A percentile compares a stretch with the other conserved stretches of the same genome.
Conservation (phyloP, 331 rosid species). For the Erythrophleum ivorense region DNA sequence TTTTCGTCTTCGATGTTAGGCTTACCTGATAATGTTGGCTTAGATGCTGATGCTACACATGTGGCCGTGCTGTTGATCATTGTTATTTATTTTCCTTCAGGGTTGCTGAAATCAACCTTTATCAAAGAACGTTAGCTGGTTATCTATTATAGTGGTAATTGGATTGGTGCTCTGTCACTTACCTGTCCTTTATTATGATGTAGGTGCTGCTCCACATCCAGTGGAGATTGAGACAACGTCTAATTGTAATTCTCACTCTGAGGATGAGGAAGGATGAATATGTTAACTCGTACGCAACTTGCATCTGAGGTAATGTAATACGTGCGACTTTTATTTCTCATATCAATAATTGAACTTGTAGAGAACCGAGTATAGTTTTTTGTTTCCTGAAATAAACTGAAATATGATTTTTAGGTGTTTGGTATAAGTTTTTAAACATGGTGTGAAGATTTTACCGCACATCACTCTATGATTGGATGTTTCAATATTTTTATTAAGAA, state of each 20-base stretch:
- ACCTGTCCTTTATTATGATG: slow-evolving; percentile 15
- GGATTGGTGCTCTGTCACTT: background rate
- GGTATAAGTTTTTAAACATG: background rate
- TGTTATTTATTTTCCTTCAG: background rate
- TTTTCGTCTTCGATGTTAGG: background rate
- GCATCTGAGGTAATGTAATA: slow-evolving; percentile 51
- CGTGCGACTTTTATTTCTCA: background rate
- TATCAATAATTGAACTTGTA: background rate
- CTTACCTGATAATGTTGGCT: background rate
- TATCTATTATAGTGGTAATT: background rate
- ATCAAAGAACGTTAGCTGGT: background rate
- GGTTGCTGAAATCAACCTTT: background rate
- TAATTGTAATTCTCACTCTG: slow-evolving; percentile 34
- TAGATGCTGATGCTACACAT: background rate
- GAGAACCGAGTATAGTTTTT: background rate
- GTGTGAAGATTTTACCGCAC: background rate
- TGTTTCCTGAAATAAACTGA: background rate
- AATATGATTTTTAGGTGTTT: background rate
- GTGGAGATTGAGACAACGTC: slow-evolving; percentile 44
- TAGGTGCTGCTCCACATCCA: slow-evolving; percentile 50
- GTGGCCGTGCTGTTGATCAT: background rate
- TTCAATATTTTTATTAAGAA: background rate
- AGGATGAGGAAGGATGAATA: slow-evolving; percentile 60
- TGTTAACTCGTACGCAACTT: background rate
- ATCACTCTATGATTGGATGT: background rate